These are phyloP conservation scores for Globisporangium canariense DNA, from an alignment of 352 stramenopile species.

Conservation along the genomic window DNA sequence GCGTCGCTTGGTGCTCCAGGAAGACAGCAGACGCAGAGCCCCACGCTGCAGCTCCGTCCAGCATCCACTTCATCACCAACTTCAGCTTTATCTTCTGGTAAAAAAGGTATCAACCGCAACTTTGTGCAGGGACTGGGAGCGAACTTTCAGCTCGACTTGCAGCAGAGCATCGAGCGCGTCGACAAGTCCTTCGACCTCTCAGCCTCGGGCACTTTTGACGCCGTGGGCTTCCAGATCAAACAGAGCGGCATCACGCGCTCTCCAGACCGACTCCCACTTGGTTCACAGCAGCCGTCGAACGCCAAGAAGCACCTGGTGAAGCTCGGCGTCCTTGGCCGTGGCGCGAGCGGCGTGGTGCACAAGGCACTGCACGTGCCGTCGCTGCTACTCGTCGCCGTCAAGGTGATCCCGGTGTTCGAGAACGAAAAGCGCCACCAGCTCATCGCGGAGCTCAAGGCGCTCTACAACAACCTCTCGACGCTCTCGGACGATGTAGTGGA, in stretches of 20 bases:
- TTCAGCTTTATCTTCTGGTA: slow-evolving; percentile 34
- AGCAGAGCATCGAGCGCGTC: slow-evolving; percentile 52
- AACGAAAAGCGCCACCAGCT: slow-evolving; percentile 85
- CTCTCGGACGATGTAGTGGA: slow-evolving; percentile 50
- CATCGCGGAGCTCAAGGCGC: slow-evolving; percentile 80
- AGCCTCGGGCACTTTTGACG: slow-evolving; percentile 78
- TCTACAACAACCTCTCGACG: slow-evolving; percentile 86
- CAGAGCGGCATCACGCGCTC: slow-evolving; percentile 74
- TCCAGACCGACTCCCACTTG: slow-evolving; percentile 34
- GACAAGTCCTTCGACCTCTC: slow-evolving; percentile 82
- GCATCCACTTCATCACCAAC: slow-evolving; percentile 37
- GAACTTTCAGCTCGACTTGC: slow-evolving; percentile 73
- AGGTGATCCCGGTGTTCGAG: slow-evolving; percentile 90
- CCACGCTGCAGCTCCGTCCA: slow-evolving; percentile 32
- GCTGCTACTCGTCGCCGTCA: slow-evolving; percentile 86
- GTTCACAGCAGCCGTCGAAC: slow-evolving; percentile 42
- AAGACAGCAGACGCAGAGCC: slow-evolving; percentile 40
- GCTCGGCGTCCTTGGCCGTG: slow-evolving; percentile 72
- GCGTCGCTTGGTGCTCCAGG: slow-evolving; percentile 18
- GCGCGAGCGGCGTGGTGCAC: slow-evolving; percentile 86
- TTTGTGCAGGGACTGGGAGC: slow-evolving; percentile 62
- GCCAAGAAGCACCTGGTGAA: slow-evolving; percentile 84
- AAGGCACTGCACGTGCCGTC: slow-evolving; percentile 89
- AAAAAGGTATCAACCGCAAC: slow-evolving; percentile 68
- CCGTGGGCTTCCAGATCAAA: slow-evolving; percentile 81